A percentile compares a stretch with the other conserved stretches of the same genome.
These are phyloP conservation scores for Diaporthe australafricana DNA, from an alignment of 2,329 filamentous ascomycete species.

Conservation along the genomic window DNA sequence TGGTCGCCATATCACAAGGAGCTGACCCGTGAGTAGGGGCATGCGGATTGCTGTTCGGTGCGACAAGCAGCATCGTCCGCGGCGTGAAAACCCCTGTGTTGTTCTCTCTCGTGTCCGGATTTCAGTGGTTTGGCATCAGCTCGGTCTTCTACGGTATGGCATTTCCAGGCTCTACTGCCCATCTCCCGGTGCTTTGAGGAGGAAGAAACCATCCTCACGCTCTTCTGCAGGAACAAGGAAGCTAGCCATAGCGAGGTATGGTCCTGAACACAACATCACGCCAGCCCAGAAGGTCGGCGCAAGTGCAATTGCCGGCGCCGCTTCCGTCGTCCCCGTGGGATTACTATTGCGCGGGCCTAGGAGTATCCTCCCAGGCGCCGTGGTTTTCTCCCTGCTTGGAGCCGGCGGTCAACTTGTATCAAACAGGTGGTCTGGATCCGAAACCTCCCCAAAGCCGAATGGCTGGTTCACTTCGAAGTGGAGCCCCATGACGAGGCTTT, in stretches of 20 bases:
- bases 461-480: constrained; percentile 71
- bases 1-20: background rate
- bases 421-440: constrained; percentile 35
- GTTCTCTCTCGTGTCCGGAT: constrained; percentile 77
- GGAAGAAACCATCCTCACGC: background rate
- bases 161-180: background rate
- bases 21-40: constrained; percentile 56
- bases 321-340: constrained; percentile 72
- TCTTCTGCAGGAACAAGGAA: constrained; percentile 32
- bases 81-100: constrained; percentile 72
- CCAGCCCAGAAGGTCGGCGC: constrained; percentile 71
- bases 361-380: constrained; percentile 63
- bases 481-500: constrained; percentile 77
- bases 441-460: constrained; percentile 1
- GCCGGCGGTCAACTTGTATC: constrained; percentile 46
- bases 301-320: constrained; percentile 75
- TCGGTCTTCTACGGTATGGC: constrained; percentile 79
- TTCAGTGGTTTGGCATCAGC: constrained; percentile 86
- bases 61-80: constrained; percentile 77
- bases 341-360: constrained; percentile 64
- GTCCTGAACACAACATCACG: constrained; percentile 64
- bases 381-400: constrained; percentile 57
- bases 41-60: constrained; percentile 72
- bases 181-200: background rate
- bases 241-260: constrained; percentile 59